Base-by-base conservation (phyloP, 2,329 filamentous ascomycete species). In the Dactylonectria estremocensis region DNA sequence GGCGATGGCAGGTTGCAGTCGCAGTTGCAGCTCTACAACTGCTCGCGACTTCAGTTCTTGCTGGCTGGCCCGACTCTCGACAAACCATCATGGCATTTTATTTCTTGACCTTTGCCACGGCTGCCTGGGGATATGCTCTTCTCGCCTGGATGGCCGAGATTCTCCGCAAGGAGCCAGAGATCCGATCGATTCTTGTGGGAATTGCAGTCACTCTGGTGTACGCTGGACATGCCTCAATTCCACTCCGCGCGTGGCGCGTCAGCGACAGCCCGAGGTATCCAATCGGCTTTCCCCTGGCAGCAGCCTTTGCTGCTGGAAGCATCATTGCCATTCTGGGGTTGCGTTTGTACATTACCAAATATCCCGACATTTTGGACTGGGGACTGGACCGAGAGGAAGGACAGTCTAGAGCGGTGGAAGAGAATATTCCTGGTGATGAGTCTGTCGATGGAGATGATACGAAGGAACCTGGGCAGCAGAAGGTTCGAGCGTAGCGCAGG, bases 1-100 rank as follows among this genome's bases (percentile, higher is more conserved):
- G 78, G 24, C 80, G 88, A 11, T 88, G 86, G 86, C 88, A 87
- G 1, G 81, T 88, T 0, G 84, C 87, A 48, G 74, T 89, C 8
- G 83, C 86, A 54, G 85, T 84, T 1, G 86, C 82, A 1, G 76
- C 81, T 8, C 52, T 81, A 6, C 75, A 80, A 13, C 66, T 83
- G 8, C 64, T 76, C 2, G 79, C 80, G 0, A 80, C 78, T 0
- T 70, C 77, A 1, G 78, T 79, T 16, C 78, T 74, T 0, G 59
- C 71, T 1, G 60, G 69, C 1, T 74, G 72, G 72, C 72, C 72
- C 1, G 48, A 57, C 24, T 75, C 72, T 2, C 73, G 66, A 59
- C 35, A 50, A 3, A 66, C 65, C 0, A 71, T 83, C 65, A 78
- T 83, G 76, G 69, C 73, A 0, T 79, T 78, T 14, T 82, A 80